Base-by-base conservation (phyloP, 495 filamentous ascomycete genomes). In the Aspergillus taichungensis region DNA sequence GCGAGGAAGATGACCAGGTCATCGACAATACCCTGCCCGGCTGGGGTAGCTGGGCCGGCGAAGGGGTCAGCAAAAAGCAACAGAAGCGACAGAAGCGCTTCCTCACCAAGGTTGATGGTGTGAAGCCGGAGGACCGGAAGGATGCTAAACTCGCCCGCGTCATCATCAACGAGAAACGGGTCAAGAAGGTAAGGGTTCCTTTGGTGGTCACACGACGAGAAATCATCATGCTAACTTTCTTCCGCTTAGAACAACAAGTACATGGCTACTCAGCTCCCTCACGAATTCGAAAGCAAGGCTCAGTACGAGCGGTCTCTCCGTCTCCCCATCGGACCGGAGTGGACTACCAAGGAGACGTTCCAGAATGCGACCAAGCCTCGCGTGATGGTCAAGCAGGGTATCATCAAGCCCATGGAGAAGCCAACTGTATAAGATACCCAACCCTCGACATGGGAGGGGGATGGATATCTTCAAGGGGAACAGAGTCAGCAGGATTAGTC, bases 261-360 rank as follows among this genome's bases (percentile, higher is more conserved):
- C 60, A 74, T 95, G 47, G 88, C 94, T 8, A 78, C 79, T 7
- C 71, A 73, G 46, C 71, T 98, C 40, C 92, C 92, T 34, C 84
- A 88, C 67, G 85, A 82, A 7, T 97, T 87, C 62, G 92, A 95
- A 72, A 84, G 75, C 14, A 77, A 75, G 53, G 71, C 82, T 51
- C 89, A 98, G 68, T 98, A 98, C 68, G 92, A 98, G 68, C 73
- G 91, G 29, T 84, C 82, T 47, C 68, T 98, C 27, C 76, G 91
- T 28, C 56, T 95, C 43, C 92, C 94, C 9, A 78, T 95, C 28
- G 94, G 94, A 6, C 88, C 87, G 1, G 94, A 98, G 66, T 96
- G 89, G 88, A 77, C 78, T 51, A 95, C 92, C 10, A 97, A 96
- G 75, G 79, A 87, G 63, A 88, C 84, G 11, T 91, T 94, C 72